Evolutionary conservation across 2,329 filamentous ascomycete species (phyloP).

Genomic region (Penicillium sp.): DNA sequence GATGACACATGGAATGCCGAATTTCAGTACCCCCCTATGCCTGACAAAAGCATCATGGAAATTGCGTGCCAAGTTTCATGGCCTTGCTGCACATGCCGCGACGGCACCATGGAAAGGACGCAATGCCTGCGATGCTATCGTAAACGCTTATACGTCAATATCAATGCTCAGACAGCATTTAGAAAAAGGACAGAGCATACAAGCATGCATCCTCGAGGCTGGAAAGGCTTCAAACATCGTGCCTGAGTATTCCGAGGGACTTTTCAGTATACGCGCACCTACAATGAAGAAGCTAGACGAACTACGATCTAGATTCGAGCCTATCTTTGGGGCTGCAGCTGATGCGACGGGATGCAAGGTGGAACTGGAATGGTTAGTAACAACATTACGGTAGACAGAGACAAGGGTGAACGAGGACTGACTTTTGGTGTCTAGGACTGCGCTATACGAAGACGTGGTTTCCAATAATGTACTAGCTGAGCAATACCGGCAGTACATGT

Average conservation of each 20-base stretch:
- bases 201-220: conserved; percentile 48
- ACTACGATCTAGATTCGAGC: conserved; percentile 12
- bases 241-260: conserved; percentile 42
- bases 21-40: conserved; percentile 7
- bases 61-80: conserved; percentile 34
- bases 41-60: conserved; percentile 14
- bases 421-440: neutral
- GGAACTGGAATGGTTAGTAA: conserved; percentile 9
- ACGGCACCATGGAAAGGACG: conserved; percentile 51
- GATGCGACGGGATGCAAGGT: conserved; percentile 19
- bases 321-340: conserved; percentile 18
- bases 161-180: conserved; percentile 51
- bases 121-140: conserved; percentile 53
- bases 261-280: conserved; percentile 37
- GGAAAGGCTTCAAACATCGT: conserved; percentile 52
- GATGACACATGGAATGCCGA: conserved; percentile 32
- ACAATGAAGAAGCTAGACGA: conserved; percentile 31
- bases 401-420: neutral
- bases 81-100: conserved; percentile 50
- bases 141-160: conserved; percentile 37
- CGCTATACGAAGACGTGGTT: neutral
- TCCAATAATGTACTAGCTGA: neutral
- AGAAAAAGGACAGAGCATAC: conserved; percentile 43
- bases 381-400: neutral
- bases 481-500: conserved; percentile 2